These are phyloP conservation scores for Nidularia sp. DNA, from an alignment of 768 basidiomycete species.

Conservation along the genomic window DNA sequence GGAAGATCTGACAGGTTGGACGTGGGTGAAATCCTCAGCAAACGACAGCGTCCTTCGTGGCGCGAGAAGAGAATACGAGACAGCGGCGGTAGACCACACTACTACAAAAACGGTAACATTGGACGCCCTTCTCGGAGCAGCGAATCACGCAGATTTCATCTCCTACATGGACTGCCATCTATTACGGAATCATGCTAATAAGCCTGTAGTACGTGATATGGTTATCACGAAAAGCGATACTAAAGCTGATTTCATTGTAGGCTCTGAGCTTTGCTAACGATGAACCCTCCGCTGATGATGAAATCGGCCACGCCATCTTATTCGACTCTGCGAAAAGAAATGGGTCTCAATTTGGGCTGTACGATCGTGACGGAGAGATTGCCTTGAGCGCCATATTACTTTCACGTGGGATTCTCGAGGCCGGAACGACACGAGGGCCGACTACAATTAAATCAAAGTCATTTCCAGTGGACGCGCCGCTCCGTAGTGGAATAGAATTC, in stretches of 20 bases:
- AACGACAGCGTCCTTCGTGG: not conserved
- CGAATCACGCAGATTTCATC: slow-evolving; percentile 33
- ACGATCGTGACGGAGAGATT: slow-evolving; percentile 46
- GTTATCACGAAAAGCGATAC: slow-evolving; percentile 1
- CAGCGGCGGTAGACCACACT: not conserved
- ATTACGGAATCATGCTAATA: slow-evolving; percentile 25
- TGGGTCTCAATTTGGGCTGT: slow-evolving; percentile 23
- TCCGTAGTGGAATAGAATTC: slow-evolving; percentile 41
- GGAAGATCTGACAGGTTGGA: not conserved
- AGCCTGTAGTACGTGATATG: slow-evolving; percentile 32
- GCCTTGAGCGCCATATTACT: slow-evolving; percentile 38
- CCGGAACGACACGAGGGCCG: slow-evolving; percentile 19
- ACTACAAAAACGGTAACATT: not conserved
- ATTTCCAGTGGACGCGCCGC: slow-evolving; percentile 23
- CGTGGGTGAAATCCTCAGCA: slow-evolving; percentile 3
- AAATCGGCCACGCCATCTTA: slow-evolving; percentile 46
- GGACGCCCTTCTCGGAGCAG: slow-evolving; percentile 3
- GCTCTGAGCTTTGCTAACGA: no score
- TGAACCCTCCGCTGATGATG: slow-evolving; percentile 49
- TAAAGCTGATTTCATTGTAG: slow-evolving; percentile 5
- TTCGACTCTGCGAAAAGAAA: slow-evolving; percentile 22
- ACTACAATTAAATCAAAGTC: slow-evolving; percentile 25
- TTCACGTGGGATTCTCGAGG: slow-evolving; percentile 40
- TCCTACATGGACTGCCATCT: slow-evolving; percentile 57
- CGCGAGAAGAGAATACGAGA: not conserved